These are phyloP conservation scores for Magnolia officinalis DNA, from an alignment of 164 flowering plant genomes.

Conservation along the genomic window DNA sequence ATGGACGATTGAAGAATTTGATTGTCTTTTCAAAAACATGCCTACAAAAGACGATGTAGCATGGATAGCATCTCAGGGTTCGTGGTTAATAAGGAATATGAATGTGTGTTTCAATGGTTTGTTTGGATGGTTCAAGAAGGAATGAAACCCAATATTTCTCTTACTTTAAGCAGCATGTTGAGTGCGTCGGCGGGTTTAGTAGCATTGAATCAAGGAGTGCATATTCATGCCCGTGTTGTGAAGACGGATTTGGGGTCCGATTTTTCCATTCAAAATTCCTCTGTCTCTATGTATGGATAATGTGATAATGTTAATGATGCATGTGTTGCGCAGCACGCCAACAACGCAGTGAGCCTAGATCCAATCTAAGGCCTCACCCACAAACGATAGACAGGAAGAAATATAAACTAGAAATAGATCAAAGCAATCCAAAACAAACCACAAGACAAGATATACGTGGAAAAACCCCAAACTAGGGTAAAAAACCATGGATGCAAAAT, in stretches of 20 bases:
- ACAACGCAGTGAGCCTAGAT: too few species aligned
- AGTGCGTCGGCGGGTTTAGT: constrained; percentile 43
- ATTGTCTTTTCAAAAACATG: constrained; percentile 34
- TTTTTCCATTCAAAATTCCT: constrained; percentile 35
- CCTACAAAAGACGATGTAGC: constrained; percentile 43
- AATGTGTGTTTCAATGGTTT: constrained; percentile 36
- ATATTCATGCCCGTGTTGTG: constrained; percentile 31
- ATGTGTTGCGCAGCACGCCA: too few species aligned
- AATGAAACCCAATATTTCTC: constrained; percentile 28
- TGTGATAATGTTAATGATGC: constrained; percentile 42
- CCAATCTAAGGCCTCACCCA: too few species aligned
- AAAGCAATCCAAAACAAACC: too few species aligned
- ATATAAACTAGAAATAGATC: too few species aligned
- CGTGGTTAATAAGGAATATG: constrained; percentile 30
- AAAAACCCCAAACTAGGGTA: too few species aligned
- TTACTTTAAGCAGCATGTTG: constrained; percentile 42
- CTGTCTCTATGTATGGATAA: constrained; percentile 44
- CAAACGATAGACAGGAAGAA: too few species aligned
- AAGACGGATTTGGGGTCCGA: constrained; percentile 30
- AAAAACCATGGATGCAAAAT: too few species aligned
- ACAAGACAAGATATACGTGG: too few species aligned
- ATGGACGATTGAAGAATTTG: constrained; percentile 26
- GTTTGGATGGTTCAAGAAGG: constrained; percentile 31
- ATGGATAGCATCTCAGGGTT: constrained; percentile 45
- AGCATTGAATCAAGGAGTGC: constrained; percentile 32